These are phyloP conservation scores for Aspergillus versicolor DNA, from an alignment of 2,329 filamentous ascomycete genomes.

Conservation along the genomic window DNA sequence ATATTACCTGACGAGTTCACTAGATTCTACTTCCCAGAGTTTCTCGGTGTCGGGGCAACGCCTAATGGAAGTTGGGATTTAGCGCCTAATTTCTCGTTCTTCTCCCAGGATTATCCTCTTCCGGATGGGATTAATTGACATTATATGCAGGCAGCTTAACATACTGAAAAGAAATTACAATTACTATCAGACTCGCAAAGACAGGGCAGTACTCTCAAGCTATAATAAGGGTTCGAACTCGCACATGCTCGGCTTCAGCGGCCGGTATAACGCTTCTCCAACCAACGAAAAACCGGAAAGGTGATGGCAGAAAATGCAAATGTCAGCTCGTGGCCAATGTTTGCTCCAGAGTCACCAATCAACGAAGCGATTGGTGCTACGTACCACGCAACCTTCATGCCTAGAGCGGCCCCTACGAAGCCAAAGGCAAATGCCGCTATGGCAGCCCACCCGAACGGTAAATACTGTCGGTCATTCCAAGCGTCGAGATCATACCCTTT, in stretches of 20 bases:
- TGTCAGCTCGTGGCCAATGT: slow-evolving; percentile 37
- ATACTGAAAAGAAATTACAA: not conserved
- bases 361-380: slow-evolving; percentile 31
- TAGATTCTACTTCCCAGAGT: slow-evolving; percentile 31
- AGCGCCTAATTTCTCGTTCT: slow-evolving; percentile 23
- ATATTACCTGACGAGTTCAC: slow-evolving; percentile 22
- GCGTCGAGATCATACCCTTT: slow-evolving; percentile 33
- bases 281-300: slow-evolving; percentile 31
- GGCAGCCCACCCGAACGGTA: slow-evolving; percentile 36
- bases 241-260: slow-evolving; percentile 9
- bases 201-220: not conserved
- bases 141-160: not conserved
- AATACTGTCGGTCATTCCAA: slow-evolving; percentile 29
- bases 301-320: slow-evolving; percentile 30
- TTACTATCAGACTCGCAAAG: not conserved
- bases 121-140: not conserved
- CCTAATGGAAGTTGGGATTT: slow-evolving; percentile 30
- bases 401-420: slow-evolving; percentile 33
- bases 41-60: slow-evolving; percentile 31
- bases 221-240: not conserved
- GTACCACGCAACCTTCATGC: slow-evolving; percentile 38
- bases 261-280: slow-evolving; percentile 29
- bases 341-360: slow-evolving; percentile 32
- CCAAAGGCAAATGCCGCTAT: slow-evolving; percentile 33
- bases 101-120: not conserved